Conservation (phyloP, 768 basidiomycete genomes). For the Fistulinella prunicolor region DNA sequence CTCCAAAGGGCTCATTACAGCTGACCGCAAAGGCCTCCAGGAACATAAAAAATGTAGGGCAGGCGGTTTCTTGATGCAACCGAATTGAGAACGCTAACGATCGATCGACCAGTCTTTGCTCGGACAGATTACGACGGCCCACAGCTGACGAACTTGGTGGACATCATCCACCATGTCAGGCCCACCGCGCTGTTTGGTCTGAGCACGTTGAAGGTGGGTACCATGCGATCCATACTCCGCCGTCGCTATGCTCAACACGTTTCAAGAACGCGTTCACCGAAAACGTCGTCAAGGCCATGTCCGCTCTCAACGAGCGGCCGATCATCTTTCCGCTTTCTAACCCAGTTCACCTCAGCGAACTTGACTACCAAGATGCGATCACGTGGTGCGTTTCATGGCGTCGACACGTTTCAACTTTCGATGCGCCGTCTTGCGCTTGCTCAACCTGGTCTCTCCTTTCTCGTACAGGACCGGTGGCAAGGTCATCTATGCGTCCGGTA, state of each 20-base stretch:
- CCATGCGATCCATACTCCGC: not conserved
- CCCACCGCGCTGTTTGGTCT: conserved; percentile 78
- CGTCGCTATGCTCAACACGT: not conserved
- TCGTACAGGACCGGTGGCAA: conserved; percentile 54
- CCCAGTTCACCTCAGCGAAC: conserved; percentile 58
- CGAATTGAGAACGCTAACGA: not conserved
- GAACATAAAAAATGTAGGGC: conserved; percentile 75
- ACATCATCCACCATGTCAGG: conserved; percentile 68
- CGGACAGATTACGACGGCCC: conserved; percentile 67
- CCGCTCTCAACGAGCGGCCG: conserved; percentile 60
- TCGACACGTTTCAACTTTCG: not conserved
- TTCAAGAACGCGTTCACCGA: conserved; percentile 56
- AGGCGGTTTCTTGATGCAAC: conserved; percentile 7
- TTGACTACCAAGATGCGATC: conserved; percentile 60
- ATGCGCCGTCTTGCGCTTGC: too few species aligned
- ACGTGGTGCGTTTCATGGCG: conserved; percentile 40
- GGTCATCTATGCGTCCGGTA: conserved; percentile 71
- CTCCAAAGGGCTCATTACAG: conserved; percentile 73
- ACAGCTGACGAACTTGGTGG: conserved; percentile 54
- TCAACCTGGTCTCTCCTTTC: not conserved
- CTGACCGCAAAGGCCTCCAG: conserved; percentile 62
- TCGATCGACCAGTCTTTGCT: conserved; percentile 55
- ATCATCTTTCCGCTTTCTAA: conserved; percentile 84
- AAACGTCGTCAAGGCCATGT: conserved; percentile 61
- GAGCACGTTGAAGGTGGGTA: conserved; percentile 49